Evolutionary conservation across 192 early-diverging fungal species (phyloP).

Genomic region (Gryganskiella cystojenkinii): DNA sequence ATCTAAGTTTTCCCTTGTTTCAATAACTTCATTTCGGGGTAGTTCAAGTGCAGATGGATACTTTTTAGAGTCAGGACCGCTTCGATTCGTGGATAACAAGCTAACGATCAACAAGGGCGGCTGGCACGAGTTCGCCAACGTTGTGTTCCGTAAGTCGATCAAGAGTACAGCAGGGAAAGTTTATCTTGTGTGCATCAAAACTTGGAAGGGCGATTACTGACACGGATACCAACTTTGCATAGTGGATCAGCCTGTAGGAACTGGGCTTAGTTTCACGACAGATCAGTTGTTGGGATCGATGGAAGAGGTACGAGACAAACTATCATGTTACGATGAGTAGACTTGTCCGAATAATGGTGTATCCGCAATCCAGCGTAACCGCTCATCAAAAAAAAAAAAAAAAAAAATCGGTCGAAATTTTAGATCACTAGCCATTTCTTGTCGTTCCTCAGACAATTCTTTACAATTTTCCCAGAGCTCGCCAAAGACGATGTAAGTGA

Average conservation of each 20-base stretch:
- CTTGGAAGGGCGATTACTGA: not conserved
- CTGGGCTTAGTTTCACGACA: slow-evolving; percentile 67
- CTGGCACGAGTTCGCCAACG: slow-evolving; percentile 71
- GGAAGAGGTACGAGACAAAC: slow-evolving; percentile 55
- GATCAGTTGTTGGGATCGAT: slow-evolving; percentile 50
- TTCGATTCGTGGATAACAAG: slow-evolving; percentile 53
- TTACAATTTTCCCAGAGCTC: slow-evolving; percentile 60
- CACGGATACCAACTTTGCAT: not conserved
- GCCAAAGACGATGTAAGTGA: slow-evolving; percentile 54
- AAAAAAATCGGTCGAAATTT: too few relatives aligned
- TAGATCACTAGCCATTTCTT: slow-evolving; percentile 58
- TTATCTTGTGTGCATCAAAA: not conserved
- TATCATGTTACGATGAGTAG: too few relatives aligned
- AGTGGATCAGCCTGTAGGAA: slow-evolving; percentile 76
- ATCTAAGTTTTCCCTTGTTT: not conserved
- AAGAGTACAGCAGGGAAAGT: too few relatives aligned
- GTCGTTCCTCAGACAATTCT: slow-evolving; percentile 61
- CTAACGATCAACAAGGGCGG: slow-evolving; percentile 56
- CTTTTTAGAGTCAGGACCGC: slow-evolving; percentile 71
- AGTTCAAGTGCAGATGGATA: slow-evolving; percentile 70
- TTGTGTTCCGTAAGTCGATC: slow-evolving; percentile 60
- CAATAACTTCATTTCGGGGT: not conserved
- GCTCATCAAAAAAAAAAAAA: too few relatives aligned
- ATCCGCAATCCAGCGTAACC: too few relatives aligned
- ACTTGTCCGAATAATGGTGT: too few relatives aligned